These are phyloP conservation scores for Diplotaxis tenuifolia DNA, from an alignment of 345 rosid species.

Conservation along the genomic window DNA sequence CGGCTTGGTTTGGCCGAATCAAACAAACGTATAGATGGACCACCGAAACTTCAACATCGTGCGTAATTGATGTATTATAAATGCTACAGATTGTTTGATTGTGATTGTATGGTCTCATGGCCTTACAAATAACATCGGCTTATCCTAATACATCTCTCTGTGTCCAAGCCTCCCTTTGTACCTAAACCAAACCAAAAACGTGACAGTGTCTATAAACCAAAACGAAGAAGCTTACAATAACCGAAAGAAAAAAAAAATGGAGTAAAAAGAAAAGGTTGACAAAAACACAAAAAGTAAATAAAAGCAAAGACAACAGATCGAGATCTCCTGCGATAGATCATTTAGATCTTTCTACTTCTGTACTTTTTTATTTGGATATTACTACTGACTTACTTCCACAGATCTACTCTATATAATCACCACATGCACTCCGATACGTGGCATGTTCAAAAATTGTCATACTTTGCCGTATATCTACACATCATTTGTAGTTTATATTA, in stretches of 20 bases:
- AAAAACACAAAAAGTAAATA: not conserved
- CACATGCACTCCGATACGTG: constrained; percentile 32
- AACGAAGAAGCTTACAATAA: not conserved
- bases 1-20: constrained; percentile 5
- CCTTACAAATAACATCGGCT: constrained; percentile 31
- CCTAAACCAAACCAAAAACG: constrained; percentile 14
- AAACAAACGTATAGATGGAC: constrained; percentile 10
- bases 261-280: constrained; percentile 2
- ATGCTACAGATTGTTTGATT: constrained; percentile 28
- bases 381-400: constrained; percentile 30
- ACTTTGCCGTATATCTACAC: constrained; percentile 11
- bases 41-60: constrained; percentile 29
- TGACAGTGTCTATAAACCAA: constrained; percentile 3
- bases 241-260: no score
- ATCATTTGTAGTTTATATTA: not conserved
- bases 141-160: constrained; percentile 26
- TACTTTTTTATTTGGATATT: constrained; percentile 29
- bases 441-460: constrained; percentile 24
- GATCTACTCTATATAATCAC: constrained; percentile 24
- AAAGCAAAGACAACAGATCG: not conserved
- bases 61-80: constrained; percentile 15
- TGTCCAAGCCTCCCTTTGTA: constrained; percentile 5
- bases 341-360: constrained; percentile 30
- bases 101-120: constrained; percentile 28
- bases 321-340: constrained; percentile 19